These are phyloP conservation scores for Panicum virgatum DNA, from an alignment of 202 grass and related monocot species.

Conservation along the genomic window DNA sequence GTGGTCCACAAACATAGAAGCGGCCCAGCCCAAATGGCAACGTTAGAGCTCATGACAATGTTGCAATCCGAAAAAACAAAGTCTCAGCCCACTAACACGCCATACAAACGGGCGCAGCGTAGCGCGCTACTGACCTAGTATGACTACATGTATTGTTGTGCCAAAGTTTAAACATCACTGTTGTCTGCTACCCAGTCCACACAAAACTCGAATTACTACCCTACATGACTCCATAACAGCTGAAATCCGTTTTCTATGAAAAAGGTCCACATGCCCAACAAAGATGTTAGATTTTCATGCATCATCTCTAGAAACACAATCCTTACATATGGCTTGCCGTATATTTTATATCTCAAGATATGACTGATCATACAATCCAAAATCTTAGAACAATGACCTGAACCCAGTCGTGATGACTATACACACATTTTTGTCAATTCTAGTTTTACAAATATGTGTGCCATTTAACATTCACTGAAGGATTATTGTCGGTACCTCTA, in stretches of 20 bases:
- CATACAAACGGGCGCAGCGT: no score
- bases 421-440: constrained; percentile 1
- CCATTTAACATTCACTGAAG: constrained; percentile 10
- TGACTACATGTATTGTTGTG: neutral
- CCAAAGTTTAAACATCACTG: neutral
- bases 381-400: neutral
- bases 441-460: neutral
- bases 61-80: no score
- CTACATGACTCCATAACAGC: neutral
- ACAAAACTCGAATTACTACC: neutral
- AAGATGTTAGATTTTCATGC: neutral
- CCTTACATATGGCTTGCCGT: neutral
- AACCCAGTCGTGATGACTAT: neutral
- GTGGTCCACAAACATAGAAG: no score
- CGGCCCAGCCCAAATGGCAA: no score
- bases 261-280: neutral
- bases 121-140: no score
- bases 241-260: neutral
- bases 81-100: no score
- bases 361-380: neutral
- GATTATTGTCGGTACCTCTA: no score
- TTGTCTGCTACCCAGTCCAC: neutral
- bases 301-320: neutral
- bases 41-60: no score
- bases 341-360: neutral